Evolutionary conservation across 805 yeast genomes (phyloP).

Genomic region (Barnettozyma sucrosica): DNA sequence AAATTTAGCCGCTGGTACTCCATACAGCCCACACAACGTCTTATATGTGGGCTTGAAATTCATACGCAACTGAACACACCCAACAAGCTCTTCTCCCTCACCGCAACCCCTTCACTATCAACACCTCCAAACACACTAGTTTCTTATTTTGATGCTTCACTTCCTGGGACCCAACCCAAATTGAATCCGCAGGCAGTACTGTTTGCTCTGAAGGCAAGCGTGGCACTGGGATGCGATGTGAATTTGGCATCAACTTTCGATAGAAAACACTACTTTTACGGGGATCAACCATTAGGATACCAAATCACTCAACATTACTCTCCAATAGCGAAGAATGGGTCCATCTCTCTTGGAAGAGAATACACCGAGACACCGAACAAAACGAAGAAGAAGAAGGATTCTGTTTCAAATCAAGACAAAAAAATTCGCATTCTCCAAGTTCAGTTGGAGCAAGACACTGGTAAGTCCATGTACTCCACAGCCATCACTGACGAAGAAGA

Average conservation of each 20-base stretch:
- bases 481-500: conserved; percentile 24
- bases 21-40: conserved; percentile 22
- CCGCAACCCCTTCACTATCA: conserved; percentile 43
- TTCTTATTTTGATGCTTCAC: conserved; percentile 74
- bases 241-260: conserved; percentile 65
- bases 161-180: conserved; percentile 90
- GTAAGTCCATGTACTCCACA: conserved; percentile 54
- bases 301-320: conserved; percentile 87
- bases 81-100: conserved; percentile 69
- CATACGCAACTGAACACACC: conserved; percentile 82
- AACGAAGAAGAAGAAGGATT: conserved; percentile 39
- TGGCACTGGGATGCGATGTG: conserved; percentile 58
- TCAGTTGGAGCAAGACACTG: conserved; percentile 95
- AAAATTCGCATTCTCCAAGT: conserved; percentile 65
- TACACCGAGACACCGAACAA: background rate
- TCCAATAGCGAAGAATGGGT: conserved; percentile 74
- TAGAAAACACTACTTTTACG: conserved; percentile 92
- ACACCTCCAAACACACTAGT: conserved; percentile 61
- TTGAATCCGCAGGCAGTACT: conserved; percentile 70
- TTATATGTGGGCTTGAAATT: conserved; percentile 88
- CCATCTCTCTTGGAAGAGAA: conserved; percentile 26
- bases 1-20: background rate
- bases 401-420: conserved; percentile 34
- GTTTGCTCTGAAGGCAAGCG: conserved; percentile 66
- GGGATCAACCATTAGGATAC: conserved; percentile 94